phyloP scores from a whole-genome alignment of 164 flowering plant species.

The Annona cherimola region DNA sequence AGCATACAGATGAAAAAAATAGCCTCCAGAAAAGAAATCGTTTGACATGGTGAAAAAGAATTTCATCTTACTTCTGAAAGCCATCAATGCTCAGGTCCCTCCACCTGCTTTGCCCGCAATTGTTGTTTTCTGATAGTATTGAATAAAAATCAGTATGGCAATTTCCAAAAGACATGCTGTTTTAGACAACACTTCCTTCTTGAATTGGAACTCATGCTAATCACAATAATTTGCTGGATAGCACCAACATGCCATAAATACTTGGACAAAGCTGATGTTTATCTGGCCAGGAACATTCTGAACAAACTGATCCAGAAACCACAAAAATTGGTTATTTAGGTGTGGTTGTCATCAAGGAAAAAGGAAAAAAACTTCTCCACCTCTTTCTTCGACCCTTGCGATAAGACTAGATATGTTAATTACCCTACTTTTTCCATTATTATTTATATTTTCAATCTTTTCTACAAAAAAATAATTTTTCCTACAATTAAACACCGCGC shows the following conservation, averaged over 20 bases:
- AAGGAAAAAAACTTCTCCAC: too few species aligned
- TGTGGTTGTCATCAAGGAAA: too few species aligned
- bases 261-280: background rate
- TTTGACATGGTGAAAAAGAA: background rate
- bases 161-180: background rate
- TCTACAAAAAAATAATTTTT: too few species aligned
- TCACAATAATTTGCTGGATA: background rate
- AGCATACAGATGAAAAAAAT: background rate
- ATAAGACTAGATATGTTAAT: too few species aligned
- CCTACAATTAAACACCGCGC: too few species aligned
- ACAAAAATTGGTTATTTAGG: background rate
- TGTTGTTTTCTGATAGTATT: constrained; percentile 34
- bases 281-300: background rate
- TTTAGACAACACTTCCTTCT: background rate
- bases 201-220: background rate
- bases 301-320: background rate
- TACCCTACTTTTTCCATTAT: too few species aligned
- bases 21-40: constrained; percentile 4
- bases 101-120: constrained; percentile 45
- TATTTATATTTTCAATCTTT: too few species aligned
- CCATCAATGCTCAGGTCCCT: constrained; percentile 28
- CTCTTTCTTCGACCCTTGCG: too few species aligned
- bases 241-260: background rate
- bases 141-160: constrained; percentile 11
- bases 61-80: constrained; percentile 15